Conservation (phyloP, 2,329 filamentous ascomycete genomes). For the Microsporum ferrugineum region DNA sequence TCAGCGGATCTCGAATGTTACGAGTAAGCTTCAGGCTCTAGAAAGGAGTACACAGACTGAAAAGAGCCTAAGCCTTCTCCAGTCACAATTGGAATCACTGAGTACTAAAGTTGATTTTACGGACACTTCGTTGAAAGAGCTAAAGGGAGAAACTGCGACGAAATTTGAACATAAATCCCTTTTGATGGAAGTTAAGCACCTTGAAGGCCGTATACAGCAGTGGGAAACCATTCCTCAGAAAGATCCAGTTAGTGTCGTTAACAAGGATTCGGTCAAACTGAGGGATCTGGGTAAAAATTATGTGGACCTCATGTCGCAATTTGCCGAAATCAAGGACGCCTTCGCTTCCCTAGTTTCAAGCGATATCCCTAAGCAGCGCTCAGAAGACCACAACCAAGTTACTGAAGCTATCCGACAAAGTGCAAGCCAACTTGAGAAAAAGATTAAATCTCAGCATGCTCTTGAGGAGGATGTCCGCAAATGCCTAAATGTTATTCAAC, state of each 20-base stretch:
- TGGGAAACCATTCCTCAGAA: neutral
- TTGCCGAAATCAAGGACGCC: neutral
- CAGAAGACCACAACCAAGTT: neutral
- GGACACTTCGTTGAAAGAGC: neutral
- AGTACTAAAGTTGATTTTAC: neutral
- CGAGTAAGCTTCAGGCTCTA: neutral
- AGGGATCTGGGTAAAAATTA: neutral
- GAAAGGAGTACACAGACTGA: neutral
- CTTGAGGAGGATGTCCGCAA: neutral
- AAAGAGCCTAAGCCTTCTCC: neutral
- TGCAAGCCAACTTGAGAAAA: neutral
- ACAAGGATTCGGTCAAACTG: neutral
- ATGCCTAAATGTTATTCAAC: neutral
- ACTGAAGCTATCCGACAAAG: neutral
- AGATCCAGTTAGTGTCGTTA: too few relatives aligned
- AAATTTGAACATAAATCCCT: neutral
- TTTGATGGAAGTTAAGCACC: neutral
- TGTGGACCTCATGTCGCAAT: neutral
- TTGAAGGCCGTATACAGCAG: neutral
- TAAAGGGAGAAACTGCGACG: neutral
- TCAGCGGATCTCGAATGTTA: neutral
- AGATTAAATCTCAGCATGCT: neutral
- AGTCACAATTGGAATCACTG: neutral
- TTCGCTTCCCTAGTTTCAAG: neutral
- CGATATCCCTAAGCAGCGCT: neutral